Conservation (phyloP, 352 stramenopile genomes). For the Globisporangium paddicum region DNA sequence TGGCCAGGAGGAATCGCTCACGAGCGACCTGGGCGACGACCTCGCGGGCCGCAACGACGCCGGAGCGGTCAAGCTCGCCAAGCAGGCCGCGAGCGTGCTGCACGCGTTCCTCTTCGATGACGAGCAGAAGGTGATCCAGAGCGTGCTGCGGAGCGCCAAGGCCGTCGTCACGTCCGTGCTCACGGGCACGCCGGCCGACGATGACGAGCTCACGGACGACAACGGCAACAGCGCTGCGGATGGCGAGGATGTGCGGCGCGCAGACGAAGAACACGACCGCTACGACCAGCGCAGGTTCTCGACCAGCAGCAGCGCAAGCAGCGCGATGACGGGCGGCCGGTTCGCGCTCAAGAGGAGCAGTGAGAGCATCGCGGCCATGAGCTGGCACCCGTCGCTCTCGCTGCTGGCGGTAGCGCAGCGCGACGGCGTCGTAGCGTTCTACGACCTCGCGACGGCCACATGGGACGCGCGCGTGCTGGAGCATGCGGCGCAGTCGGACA, state of each 20-base stretch:
- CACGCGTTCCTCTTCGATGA: constrained; percentile 58
- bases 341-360: constrained; percentile 12
- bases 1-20: constrained; percentile 54
- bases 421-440: constrained; percentile 65
- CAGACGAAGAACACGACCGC: constrained; percentile 14
- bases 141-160: constrained; percentile 20
- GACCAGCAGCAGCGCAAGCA: neutral
- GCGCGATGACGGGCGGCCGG: neutral
- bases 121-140: constrained; percentile 46
- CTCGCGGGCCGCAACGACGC: constrained; percentile 33
- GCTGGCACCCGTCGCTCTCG: constrained; percentile 51
- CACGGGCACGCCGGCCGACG: constrained; percentile 20
- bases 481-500: constrained; percentile 46
- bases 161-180: constrained; percentile 18
- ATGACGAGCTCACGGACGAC: constrained; percentile 19
- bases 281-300: neutral
- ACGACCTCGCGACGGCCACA: constrained; percentile 40
- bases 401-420: constrained; percentile 67
- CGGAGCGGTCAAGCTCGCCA: constrained; percentile 38
- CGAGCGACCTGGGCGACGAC: constrained; percentile 29
- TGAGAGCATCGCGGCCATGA: constrained; percentile 51
- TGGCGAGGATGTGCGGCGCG: neutral
- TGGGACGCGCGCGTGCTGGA: constrained; percentile 66
- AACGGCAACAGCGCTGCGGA: constrained; percentile 13
- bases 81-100: constrained; percentile 17